Percentiles rank a stretch among this genome's conserved stretches.
phyloP scores from a whole-genome alignment of 495 filamentous ascomycete genomes.

The Neurospora sp. region DNA sequence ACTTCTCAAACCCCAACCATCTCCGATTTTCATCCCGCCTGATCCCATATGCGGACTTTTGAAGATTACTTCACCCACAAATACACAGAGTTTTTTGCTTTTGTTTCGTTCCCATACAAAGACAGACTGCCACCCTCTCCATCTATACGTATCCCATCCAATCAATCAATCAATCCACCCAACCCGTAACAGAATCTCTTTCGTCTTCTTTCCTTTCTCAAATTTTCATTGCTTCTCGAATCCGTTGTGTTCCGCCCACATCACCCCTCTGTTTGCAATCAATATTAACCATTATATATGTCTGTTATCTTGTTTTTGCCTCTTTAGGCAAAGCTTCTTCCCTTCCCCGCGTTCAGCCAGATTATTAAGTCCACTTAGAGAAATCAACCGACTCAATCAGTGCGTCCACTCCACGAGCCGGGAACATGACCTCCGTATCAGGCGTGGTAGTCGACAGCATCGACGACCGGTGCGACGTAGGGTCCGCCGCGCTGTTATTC shows the following conservation, averaged over 20 bases:
- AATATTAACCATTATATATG: not conserved
- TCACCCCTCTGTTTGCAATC: not conserved
- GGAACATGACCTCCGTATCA: conserved; percentile 33
- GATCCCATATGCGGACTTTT: not conserved
- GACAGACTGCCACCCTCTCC: not conserved
- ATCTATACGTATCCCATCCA: not conserved
- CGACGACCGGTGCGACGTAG: conserved; percentile 39
- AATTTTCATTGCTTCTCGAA: not conserved
- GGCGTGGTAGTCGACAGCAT: conserved; percentile 39
- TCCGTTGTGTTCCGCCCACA: not conserved
- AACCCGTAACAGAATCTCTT: not conserved
- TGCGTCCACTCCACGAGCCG: conserved; percentile 32
- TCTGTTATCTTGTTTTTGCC: not conserved
- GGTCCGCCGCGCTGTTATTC: conserved; percentile 33
- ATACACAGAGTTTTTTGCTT: not conserved
- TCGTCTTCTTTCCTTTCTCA: not conserved
- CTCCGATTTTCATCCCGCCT: not conserved
- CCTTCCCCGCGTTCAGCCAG: not conserved
- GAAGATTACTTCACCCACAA: not conserved
- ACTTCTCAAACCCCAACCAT: not conserved
- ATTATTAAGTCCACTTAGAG: conserved; percentile 44
- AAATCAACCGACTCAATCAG: conserved; percentile 50
- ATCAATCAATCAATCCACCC: not conserved
- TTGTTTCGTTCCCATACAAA: not conserved
- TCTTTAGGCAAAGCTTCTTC: not conserved